Percentiles rank a stretch among this genome's conserved stretches.
Evolutionary conservation across 371 early-diverging fungal genomes (phyloP).

Genomic region (Apophysomyces sp.): DNA sequence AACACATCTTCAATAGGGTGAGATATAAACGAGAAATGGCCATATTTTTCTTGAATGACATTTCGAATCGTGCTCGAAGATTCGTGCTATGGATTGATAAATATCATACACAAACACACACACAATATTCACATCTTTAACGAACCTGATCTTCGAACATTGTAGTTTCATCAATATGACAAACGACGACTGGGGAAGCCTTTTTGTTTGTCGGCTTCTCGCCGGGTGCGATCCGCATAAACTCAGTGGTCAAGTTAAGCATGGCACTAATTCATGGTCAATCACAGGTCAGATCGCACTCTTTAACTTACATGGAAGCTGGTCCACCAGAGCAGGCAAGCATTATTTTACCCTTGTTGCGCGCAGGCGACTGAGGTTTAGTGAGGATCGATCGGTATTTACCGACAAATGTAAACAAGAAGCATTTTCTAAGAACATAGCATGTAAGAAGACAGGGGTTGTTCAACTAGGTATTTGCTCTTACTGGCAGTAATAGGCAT

Average conservation of each 20-base stretch:
- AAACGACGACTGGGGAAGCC: slow-evolving; percentile 58
- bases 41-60: slow-evolving; percentile 31
- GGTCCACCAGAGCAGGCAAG: slow-evolving; percentile 89
- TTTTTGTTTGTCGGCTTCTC: slow-evolving; percentile 53
- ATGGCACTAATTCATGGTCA: slow-evolving; percentile 42
- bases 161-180: slow-evolving; percentile 74
- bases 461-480: background rate
- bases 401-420: slow-evolving; percentile 58
- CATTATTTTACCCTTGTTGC: slow-evolving; percentile 55
- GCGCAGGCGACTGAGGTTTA: slow-evolving; percentile 37
- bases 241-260: slow-evolving; percentile 59
- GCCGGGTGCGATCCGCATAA: slow-evolving; percentile 47
- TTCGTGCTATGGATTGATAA: background rate
- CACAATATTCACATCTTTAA: background rate
- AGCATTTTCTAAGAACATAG: slow-evolving; percentile 49
- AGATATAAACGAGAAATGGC: slow-evolving; percentile 23
- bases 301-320: slow-evolving; percentile 63
- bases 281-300: background rate
- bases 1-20: slow-evolving; percentile 34
- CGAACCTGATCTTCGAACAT: slow-evolving; percentile 46
- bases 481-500: slow-evolving; percentile 78
- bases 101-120: background rate
- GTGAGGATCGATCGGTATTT: slow-evolving; percentile 67
- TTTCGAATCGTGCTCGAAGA: slow-evolving; percentile 24
- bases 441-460: background rate